Evolutionary conservation across 2,329 filamentous ascomycete genomes (phyloP), one percentile per base, ranked within the genome.

Genomic region (Talaromyces sp.): DNA sequence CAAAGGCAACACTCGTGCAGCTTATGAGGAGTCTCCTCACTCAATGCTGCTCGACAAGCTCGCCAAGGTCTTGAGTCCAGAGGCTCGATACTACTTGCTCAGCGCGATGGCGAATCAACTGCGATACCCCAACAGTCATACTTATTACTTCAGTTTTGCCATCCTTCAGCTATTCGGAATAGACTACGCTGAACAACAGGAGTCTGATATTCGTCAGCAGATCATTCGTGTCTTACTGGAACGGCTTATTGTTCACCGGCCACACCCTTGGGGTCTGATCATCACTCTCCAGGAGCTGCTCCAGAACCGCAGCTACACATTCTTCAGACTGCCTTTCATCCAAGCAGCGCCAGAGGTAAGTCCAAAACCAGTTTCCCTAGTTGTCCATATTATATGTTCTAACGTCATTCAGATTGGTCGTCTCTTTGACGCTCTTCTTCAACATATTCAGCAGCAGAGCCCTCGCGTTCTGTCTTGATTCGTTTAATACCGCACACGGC

Each of bases 221-320:
- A 93, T 99, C 59, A 90, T 91, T 54, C 85, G 93, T 48, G 86
- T 97, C 22, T 78, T 99, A 46, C 80, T 97, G 37, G 94, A 99
- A 79, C 85, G 94, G 51, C 79, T 97, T 48, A 84, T 95, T 60
- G 89, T 91, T 21, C 91, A 90, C 72, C 91, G 92, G 77, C 93
- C 93, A 54, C 93, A 97, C 71, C 93, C 95, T 17, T 97, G 93
- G 93, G 95, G 95, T 11, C 78, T 99, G 43, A 87, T 97, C 70
- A 87, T 92, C 62, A 93, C 91, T 36, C 82, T 96, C 61, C 78
- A 94, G 62, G 94, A 97, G 77, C 82, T 99, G 58, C 81, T 96
- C 64, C 95, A 96, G 80, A 97, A 96, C 71, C 87, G 89, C 56
- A 89, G 86, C 69, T 95, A 93, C 73, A 86, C 86, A 69, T 96